Conservation (phyloP, 1,284 basidiomycete genomes). For the Puccinia sorghi region DNA sequence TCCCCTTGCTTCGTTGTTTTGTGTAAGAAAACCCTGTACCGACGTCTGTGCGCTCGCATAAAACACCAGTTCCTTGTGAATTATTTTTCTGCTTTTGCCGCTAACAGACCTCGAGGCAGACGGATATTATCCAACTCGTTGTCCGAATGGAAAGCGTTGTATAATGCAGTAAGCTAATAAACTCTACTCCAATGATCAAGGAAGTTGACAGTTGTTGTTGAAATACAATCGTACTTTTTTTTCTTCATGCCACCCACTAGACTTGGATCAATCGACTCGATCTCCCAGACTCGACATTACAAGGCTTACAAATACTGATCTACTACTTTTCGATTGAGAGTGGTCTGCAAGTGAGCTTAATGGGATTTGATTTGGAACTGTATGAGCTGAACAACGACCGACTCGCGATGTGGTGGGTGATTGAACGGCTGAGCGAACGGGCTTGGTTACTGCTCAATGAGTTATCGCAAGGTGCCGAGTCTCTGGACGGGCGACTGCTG, state of each 20-base stretch:
- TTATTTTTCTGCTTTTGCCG: conserved; percentile 36
- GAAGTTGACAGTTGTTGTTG: neutral
- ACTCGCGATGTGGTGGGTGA: conserved; percentile 45
- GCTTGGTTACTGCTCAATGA: neutral
- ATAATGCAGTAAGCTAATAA: conserved; percentile 22
- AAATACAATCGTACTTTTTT: neutral
- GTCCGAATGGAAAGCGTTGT: conserved; percentile 38
- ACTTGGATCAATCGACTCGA: conserved; percentile 28
- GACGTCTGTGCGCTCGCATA: neutral
- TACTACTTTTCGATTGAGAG: conserved; percentile 33
- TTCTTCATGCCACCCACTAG: neutral
- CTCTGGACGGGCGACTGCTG: conserved; percentile 3
- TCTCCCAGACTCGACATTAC: conserved; percentile 4
- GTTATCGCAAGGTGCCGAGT: conserved; percentile 5
- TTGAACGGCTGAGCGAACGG: conserved; percentile 25
- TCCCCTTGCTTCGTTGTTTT: neutral
- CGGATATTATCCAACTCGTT: conserved; percentile 40
- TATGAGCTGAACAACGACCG: conserved; percentile 31
- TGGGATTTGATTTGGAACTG: conserved; percentile 44
- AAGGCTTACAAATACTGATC: conserved; percentile 25
- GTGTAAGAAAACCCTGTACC: neutral
- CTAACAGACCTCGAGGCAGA: conserved; percentile 38
- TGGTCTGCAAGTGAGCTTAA: conserved; percentile 23
- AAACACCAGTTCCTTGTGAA: conserved; percentile 30
- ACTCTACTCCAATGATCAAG: neutral